These are phyloP conservation scores for Fusarium sp. DNA, from an alignment of 2,329 filamentous ascomycete species.

Conservation along the genomic window DNA sequence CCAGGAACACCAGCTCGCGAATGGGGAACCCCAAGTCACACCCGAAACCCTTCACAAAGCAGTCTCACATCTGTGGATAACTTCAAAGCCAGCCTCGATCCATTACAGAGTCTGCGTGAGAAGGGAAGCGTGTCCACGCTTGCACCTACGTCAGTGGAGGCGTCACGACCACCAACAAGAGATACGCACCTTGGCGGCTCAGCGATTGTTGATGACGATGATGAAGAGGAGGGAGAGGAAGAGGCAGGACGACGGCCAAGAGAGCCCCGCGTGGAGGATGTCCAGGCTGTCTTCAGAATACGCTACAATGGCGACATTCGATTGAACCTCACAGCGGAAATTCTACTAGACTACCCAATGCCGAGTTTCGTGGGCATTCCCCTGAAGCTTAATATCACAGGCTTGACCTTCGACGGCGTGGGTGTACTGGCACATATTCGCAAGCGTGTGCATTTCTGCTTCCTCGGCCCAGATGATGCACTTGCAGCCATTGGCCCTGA, in stretches of 20 bases:
- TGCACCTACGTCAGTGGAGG: constrained; percentile 63
- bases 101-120: constrained; percentile 62
- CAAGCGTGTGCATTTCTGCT: constrained; percentile 91
- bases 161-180: constrained; percentile 68
- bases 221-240: constrained; percentile 47
- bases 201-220: constrained; percentile 54
- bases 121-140: constrained; percentile 73
- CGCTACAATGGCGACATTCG: constrained; percentile 89
- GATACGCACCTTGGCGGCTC: constrained; percentile 57
- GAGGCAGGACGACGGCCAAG: constrained; percentile 50
- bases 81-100: constrained; percentile 51
- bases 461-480: constrained; percentile 91
- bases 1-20: constrained; percentile 30
- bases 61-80: constrained; percentile 60
- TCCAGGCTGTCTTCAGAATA: constrained; percentile 92
- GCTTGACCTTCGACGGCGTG: constrained; percentile 93
- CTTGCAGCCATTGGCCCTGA: constrained; percentile 73
- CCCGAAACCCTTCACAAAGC: constrained; percentile 59
- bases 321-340: constrained; percentile 91
- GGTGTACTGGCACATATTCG: constrained; percentile 92
- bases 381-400: constrained; percentile 93
- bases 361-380: constrained; percentile 97
- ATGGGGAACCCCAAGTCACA: constrained; percentile 47
- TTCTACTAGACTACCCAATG: constrained; percentile 97
- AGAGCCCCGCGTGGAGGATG: constrained; percentile 83